Evolutionary conservation across 177 flowering plant genomes (phyloP).

Genomic region (Tripterygium wilfordii): DNA sequence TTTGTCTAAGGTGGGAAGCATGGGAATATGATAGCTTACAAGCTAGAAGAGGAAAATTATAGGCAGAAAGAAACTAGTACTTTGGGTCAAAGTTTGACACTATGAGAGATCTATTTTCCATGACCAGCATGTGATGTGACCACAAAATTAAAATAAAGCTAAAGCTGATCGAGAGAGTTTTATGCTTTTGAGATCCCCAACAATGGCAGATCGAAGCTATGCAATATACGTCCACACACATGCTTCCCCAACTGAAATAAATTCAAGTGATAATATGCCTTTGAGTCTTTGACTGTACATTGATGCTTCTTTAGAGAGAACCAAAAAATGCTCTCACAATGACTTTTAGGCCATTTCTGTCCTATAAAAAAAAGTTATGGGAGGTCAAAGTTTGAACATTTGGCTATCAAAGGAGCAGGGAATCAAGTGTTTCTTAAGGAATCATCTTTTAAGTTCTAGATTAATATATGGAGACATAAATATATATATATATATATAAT

Average conservation of each 20-base stretch:
- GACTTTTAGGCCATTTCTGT: constrained; percentile 3
- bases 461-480: too few species aligned
- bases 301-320: background rate
- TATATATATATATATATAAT: too few species aligned
- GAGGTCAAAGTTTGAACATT: background rate
- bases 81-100: background rate
- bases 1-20: background rate
- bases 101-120: background rate
- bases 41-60: background rate
- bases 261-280: too few species aligned
- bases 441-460: background rate
- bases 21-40: constrained; percentile 1
- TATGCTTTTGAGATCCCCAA: background rate
- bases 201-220: too few species aligned
- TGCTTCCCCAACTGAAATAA: too few species aligned
- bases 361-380: background rate
- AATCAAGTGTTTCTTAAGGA: constrained; percentile 15
- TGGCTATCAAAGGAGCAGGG: constrained; percentile 3
- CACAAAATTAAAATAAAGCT: too few species aligned
- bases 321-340: constrained; percentile 1
- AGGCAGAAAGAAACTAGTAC: too few species aligned
- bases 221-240: too few species aligned
- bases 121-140: background rate
- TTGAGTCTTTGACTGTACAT: background rate
- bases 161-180: too few species aligned